Base-by-base conservation (phyloP, 306 rosid species). In the Alnus rubra region DNA sequence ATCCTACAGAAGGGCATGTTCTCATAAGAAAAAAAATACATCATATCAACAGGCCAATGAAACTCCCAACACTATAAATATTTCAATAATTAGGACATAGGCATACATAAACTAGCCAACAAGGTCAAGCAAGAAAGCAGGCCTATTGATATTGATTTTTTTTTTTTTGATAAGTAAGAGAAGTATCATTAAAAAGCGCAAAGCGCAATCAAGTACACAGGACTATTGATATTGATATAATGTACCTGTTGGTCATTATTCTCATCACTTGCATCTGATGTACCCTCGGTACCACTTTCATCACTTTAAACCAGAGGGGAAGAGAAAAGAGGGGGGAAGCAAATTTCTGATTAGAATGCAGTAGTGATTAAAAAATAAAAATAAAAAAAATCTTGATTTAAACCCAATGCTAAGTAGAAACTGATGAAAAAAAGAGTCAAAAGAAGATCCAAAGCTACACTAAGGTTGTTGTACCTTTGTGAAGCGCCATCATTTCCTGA, bases 401-500 rank as follows among this genome's bases (percentile, higher is more conserved):
- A 45, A 70, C 13, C 31, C 52, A 74, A 68, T 44, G 56, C 28
- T 49, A 71, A 72, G 74, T 64, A 76, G 74, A 55, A 56, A 74
- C 4, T 48, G 71, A 81, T 75, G 45, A 71, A 44, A 71, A 69
- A 31, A 47, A 30, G 80, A 86, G 15, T 67, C 62, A 28, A 47
- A 51, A 78, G 70, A 74, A 70, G 59, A 67, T 76, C 48, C 79
- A 44, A 50, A 82, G 69, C 45, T 78, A 82, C 77, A 71, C 9
- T 52, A 52, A 73, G 77, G 64, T 76, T 83, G 75, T 78, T 80
- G 76, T 79, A 96, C 99, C 99, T 96, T 83, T 90, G 98, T 35
- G 98, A 95, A 69, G 85, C 85, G 31, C 88, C 97, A 75, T 96
- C 99, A 69, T 95, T 95, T 75, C 97, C 96, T 30, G 99, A 93